Percentiles rank a stretch among this genome's conserved stretches.
These are phyloP conservation scores for Arthrobotrys conoides DNA, from an alignment of 2,329 filamentous ascomycete genomes.

Conservation along the genomic window DNA sequence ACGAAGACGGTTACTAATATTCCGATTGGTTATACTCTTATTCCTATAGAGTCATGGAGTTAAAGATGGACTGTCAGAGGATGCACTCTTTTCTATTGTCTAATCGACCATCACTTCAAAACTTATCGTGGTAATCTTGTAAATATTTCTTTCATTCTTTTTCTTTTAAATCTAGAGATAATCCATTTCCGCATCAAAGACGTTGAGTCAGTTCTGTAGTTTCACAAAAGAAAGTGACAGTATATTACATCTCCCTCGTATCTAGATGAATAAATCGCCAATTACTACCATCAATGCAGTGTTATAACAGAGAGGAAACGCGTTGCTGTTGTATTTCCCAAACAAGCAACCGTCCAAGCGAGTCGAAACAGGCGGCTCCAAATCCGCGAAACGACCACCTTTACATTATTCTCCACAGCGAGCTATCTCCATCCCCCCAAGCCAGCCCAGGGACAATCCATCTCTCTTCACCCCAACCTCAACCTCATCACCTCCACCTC, in stretches of 20 bases:
- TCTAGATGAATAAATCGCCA: too few relatives aligned
- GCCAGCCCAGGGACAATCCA: neutral
- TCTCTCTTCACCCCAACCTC: neutral
- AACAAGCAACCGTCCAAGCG: neutral
- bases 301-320: neutral
- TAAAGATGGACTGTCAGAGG: too few relatives aligned
- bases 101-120: too few relatives aligned
- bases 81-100: too few relatives aligned
- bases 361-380: neutral
- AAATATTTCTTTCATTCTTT: too few relatives aligned
- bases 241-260: too few relatives aligned
- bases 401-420: conserved; percentile 14
- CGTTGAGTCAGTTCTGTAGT: too few relatives aligned
- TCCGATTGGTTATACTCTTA: neutral
- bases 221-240: too few relatives aligned
- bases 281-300: too few relatives aligned
- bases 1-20: neutral
- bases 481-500: neutral
- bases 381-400: conserved; percentile 52
- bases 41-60: neutral
- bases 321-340: conserved; percentile 24
- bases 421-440: neutral
- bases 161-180: too few relatives aligned
- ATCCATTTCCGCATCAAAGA: too few relatives aligned
- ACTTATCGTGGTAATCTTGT: too few relatives aligned